A percentile compares a stretch with the other conserved stretches of the same genome.
phyloP scores from a whole-genome alignment of 805 yeast species.

The Metschnikowia noctiluminum region DNA sequence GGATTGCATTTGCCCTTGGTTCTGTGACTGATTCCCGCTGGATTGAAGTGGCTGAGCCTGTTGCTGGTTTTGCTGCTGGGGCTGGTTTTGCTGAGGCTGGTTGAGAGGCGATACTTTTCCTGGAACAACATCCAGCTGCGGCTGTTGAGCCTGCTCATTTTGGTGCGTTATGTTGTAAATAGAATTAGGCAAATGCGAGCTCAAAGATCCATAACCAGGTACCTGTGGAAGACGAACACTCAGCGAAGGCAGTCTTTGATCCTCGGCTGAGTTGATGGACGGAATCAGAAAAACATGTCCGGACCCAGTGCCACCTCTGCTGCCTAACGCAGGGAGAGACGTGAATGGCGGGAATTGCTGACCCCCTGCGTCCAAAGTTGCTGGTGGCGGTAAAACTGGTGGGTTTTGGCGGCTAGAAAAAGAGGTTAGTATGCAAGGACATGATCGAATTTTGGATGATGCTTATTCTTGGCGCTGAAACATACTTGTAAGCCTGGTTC shows the following conservation, averaged over 20 bases:
- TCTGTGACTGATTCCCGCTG: constrained; percentile 5
- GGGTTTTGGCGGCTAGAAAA: constrained; percentile 52
- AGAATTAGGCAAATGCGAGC: constrained; percentile 18
- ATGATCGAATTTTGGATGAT: not conserved
- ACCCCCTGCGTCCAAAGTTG: constrained; percentile 44
- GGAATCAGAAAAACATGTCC: constrained; percentile 49
- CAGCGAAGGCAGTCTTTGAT: constrained; percentile 17
- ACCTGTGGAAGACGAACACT: constrained; percentile 16
- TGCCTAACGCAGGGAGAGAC: constrained; percentile 48
- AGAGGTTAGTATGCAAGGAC: constrained; percentile 22
- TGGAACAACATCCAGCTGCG: not conserved
- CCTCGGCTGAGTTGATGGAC: constrained; percentile 39
- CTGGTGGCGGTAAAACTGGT: constrained; percentile 61
- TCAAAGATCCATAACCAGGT: constrained; percentile 17
- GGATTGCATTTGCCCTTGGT: constrained; percentile 10
- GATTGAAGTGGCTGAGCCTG: constrained; percentile 15
- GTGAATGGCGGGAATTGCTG: constrained; percentile 50
- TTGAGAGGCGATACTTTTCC: not conserved
- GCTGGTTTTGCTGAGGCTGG: constrained; percentile 3
- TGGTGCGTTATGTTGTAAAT: constrained; percentile 24
- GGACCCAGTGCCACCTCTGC: constrained; percentile 33
- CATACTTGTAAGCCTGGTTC: constrained; percentile 43
- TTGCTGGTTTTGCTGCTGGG: constrained; percentile 6
- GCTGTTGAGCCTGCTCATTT: constrained; percentile 24
- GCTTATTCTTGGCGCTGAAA: constrained; percentile 10